Evolutionary conservation across 805 yeast genomes (phyloP).

Genomic region (Nakazawaea ishiwadae): DNA sequence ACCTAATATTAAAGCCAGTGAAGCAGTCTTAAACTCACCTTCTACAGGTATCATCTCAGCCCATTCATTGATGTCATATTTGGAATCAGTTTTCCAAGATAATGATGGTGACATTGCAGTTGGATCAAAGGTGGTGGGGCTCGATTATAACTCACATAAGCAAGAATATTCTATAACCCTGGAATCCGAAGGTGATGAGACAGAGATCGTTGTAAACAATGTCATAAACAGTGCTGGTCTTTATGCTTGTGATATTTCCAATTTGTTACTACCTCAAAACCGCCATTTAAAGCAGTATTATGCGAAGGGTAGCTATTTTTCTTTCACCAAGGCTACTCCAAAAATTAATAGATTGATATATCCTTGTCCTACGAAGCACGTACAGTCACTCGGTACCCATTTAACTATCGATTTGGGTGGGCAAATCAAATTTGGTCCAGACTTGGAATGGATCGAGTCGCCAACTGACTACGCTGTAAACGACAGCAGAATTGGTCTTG

Average conservation of each 20-base stretch:
- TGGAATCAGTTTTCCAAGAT: conserved; percentile 48
- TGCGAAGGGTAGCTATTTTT: conserved; percentile 84
- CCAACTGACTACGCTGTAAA: conserved; percentile 45
- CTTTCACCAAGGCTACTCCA: conserved; percentile 45
- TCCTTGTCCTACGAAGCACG: conserved; percentile 68
- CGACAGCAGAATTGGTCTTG: conserved; percentile 43
- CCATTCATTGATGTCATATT: conserved; percentile 65
- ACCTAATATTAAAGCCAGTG: conserved; percentile 61
- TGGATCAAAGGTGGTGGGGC: conserved; percentile 50
- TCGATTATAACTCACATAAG: conserved; percentile 23
- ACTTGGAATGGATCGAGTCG: conserved; percentile 70
- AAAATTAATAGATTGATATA: conserved; percentile 57
- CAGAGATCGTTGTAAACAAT: conserved; percentile 44
- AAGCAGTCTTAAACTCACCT: conserved; percentile 67
- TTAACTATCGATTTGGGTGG: conserved; percentile 81
- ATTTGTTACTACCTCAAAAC: conserved; percentile 59
- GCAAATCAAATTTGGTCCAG: conserved; percentile 81
- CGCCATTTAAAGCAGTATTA: conserved; percentile 56
- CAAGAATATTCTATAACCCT: conserved; percentile 23
- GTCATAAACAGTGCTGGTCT: conserved; percentile 80
- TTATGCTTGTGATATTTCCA: conserved; percentile 67
- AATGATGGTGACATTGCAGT: conserved; percentile 61
- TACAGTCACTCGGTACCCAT: conserved; percentile 84
- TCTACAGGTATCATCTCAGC: conserved; percentile 83
- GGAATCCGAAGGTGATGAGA: conserved; percentile 26